phyloP scores from a whole-genome alignment of 805 yeast genomes.

The Candida morakotiae region DNA sequence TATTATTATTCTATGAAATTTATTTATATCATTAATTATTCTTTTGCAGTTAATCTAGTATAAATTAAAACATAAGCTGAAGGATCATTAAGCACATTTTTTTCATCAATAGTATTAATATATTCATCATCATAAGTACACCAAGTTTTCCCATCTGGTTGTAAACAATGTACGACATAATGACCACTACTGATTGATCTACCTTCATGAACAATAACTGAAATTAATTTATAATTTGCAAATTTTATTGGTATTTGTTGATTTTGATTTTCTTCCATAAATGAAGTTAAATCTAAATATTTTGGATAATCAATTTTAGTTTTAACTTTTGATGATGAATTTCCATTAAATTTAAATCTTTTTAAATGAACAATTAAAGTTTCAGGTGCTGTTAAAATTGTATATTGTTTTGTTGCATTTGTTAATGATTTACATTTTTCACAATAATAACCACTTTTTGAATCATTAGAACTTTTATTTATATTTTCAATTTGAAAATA shows the following conservation, averaged over 20 bases:
- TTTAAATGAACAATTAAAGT: conserved; percentile 83
- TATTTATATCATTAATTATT: too few species aligned
- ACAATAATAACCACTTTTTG: conserved; percentile 76
- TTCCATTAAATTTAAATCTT: conserved; percentile 84
- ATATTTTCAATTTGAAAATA: conserved; percentile 82
- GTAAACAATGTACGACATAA: conserved; percentile 84
- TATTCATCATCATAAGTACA: conserved; percentile 92
- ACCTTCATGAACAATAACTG: conserved; percentile 93
- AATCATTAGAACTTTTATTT: conserved; percentile 57
- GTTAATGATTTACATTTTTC: conserved; percentile 79
- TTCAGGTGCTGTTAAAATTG: conserved; percentile 82
- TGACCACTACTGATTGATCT: conserved; percentile 91
- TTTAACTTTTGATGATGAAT: conserved; percentile 77
- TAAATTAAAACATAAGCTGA: conserved; percentile 89
- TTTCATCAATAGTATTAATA: conserved; percentile 67
- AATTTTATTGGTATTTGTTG: conserved; percentile 15
- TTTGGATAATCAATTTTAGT: conserved; percentile 81
- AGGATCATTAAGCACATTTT: conserved; percentile 74
- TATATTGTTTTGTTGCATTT: conserved; percentile 69
- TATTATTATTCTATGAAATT: too few species aligned
- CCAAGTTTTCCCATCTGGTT: conserved; percentile 85
- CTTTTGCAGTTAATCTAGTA: conserved; percentile 65
- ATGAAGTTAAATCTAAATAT: conserved; percentile 67
- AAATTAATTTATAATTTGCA: conserved; percentile 61
- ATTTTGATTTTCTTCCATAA: conserved; percentile 16